Evolutionary conservation across 768 basidiomycete genomes (phyloP).

Genomic region (Suillus alpinus): DNA sequence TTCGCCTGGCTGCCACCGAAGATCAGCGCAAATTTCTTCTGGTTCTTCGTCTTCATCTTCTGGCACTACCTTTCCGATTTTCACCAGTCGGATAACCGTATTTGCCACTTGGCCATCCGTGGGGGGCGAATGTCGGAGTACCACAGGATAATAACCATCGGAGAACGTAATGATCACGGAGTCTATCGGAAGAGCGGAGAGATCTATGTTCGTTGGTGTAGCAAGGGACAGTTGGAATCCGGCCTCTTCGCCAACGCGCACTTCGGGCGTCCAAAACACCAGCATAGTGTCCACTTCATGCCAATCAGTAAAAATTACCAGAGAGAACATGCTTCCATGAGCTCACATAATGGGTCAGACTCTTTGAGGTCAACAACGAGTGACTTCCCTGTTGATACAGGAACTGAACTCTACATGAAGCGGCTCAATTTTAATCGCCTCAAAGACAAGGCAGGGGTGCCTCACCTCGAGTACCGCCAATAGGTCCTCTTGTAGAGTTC

Average conservation of each 20-base stretch:
- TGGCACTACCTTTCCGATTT: conserved; percentile 47
- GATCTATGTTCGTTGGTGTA: conserved; percentile 45
- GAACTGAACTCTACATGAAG: conserved; percentile 61
- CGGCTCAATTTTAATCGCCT: neutral
- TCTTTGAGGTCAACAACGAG: conserved; percentile 64
- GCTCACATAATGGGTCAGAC: conserved; percentile 60
- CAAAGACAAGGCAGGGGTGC: neutral
- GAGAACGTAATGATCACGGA: conserved; percentile 62
- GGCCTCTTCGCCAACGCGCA: conserved; percentile 55
- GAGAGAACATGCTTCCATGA: neutral
- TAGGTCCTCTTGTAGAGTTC: conserved; percentile 64
- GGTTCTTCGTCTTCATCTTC: conserved; percentile 18
- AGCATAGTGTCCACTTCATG: conserved; percentile 58
- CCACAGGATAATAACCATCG: conserved; percentile 43
- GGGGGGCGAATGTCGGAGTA: conserved; percentile 43
- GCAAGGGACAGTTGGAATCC: conserved; percentile 75
- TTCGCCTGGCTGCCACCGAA: conserved; percentile 59
- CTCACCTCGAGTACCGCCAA: conserved; percentile 68
- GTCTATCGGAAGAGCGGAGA: conserved; percentile 60
- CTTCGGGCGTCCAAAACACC: conserved; percentile 69
- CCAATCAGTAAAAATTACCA: conserved; percentile 8
- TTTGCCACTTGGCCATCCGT: conserved; percentile 12
- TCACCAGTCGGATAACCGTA: conserved; percentile 28
- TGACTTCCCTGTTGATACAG: conserved; percentile 51
- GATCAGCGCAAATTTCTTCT: conserved; percentile 33